These are phyloP conservation scores for Salicornia ramosissima DNA, from an alignment of 148 eudicot genomes.

Conservation along the genomic window DNA sequence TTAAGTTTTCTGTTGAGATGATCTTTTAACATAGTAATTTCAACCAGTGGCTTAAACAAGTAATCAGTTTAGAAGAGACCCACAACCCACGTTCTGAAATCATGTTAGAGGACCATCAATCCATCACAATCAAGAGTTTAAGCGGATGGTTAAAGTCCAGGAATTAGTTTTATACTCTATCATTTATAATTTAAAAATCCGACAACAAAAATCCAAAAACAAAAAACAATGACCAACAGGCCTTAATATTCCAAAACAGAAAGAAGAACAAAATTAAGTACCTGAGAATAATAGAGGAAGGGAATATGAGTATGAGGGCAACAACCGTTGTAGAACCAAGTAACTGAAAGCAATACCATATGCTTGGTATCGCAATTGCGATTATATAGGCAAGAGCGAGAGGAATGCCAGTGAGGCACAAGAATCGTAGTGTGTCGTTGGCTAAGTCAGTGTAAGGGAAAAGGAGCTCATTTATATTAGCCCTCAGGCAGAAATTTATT, in stretches of 20 bases:
- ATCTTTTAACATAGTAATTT: no score
- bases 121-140: no score
- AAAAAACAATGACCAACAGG: no score
- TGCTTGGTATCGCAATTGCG: constrained; percentile 71
- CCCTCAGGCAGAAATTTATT: constrained; percentile 64
- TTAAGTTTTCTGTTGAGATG: no score
- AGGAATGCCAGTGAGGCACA: constrained; percentile 47
- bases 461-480: constrained; percentile 64
- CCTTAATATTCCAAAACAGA: background rate
- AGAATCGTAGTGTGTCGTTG: constrained; percentile 47
- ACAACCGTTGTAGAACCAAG: constrained; percentile 85
- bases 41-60: no score
- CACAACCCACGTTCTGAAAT: no score
- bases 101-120: no score
- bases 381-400: constrained; percentile 52
- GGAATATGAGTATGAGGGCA: constrained; percentile 78
- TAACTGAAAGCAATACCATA: constrained; percentile 93
- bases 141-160: no score
- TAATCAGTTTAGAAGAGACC: no score
- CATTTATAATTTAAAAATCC: no score
- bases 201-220: no score
- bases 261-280: constrained; percentile 15
- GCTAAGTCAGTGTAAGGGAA: constrained; percentile 49
- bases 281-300: constrained; percentile 75
- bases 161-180: no score